Percentiles rank a stretch among this genome's conserved stretches.
Evolutionary conservation across 257 asterid genomes (phyloP).

Genomic region (Solanum bukasovii): DNA sequence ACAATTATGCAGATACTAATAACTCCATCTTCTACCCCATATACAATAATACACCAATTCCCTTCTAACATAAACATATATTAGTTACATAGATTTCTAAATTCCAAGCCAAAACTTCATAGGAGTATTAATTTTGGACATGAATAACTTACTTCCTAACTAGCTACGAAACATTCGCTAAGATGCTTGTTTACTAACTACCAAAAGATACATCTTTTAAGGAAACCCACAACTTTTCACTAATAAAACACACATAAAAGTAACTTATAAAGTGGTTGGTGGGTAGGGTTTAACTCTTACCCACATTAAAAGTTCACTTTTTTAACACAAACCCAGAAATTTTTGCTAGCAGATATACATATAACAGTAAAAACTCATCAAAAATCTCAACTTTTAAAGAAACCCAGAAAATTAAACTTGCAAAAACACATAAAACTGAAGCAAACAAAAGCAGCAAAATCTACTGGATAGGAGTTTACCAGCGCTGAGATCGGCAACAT

Average conservation of each 20-base stretch:
- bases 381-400: background rate
- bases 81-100: background rate
- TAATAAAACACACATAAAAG: background rate
- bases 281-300: background rate
- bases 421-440: background rate
- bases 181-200: background rate
- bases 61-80: background rate
- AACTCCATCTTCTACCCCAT: background rate
- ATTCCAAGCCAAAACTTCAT: background rate
- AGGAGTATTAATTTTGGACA: background rate
- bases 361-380: background rate
- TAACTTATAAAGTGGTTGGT: background rate
- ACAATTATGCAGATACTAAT: background rate
- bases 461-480: slow-evolving; percentile 1
- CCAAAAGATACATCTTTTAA: background rate
- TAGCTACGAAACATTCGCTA: background rate
- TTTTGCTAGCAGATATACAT: background rate
- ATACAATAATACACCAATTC: background rate
- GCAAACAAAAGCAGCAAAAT: background rate
- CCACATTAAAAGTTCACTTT: background rate
- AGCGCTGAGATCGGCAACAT: slow-evolving; percentile 29
- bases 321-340: background rate
- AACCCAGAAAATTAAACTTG: background rate
- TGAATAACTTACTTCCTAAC: background rate
- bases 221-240: background rate